Base-by-base conservation (phyloP, 495 filamentous ascomycete species). In the Daldinia vernicosa region DNA sequence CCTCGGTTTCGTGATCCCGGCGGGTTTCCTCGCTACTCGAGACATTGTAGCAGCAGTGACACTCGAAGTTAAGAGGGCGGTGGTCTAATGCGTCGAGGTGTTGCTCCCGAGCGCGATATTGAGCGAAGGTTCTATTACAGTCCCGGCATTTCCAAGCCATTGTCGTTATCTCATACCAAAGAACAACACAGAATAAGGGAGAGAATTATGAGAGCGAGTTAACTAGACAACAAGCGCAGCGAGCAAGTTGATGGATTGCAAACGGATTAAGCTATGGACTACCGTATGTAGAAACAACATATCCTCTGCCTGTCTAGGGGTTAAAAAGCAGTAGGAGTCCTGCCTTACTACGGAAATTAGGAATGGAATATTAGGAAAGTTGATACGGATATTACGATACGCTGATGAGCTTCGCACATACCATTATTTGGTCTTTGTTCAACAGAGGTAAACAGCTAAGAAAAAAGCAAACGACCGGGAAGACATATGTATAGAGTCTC, bases 11-110 rank as follows among this genome's bases (percentile, higher is more conserved):
- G 45, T 79, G 79, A 0, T 57, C 12, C 8, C 33, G 27, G 8
- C 40, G 53, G 0, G 17, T 45, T 12, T 62, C 8, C 9, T 70
- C 24, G 6, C 6, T 66, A 0, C 24, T 15, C n/a, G 12, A 76
- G 12, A 24, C 15, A 1, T 35, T 66, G 40, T 63, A 15, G 63
- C 79, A 81, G 3, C 51, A 15, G 28, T 7, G 4, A 26, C 78
- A 80, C n/a, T 75, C 60, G 37, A 43, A 75, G 15, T 59, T 6
- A 39, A 75, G 66, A 7, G 59, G 27, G 3, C 19, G 0, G 24
- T 81, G 77, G 7, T 50, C 35, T 9, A 40, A 37, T 12, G 59
- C 69, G 2, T 60, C 9, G 72, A 76, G 67, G 47, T 81, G 78
- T 59, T 76, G 66, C 9, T 39, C 12, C 9, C 69, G 64, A 2